Evolutionary conservation across 2,329 filamentous ascomycete genomes (phyloP), one percentile per base, ranked within the genome.

Genomic region (Massarina eburnea): DNA sequence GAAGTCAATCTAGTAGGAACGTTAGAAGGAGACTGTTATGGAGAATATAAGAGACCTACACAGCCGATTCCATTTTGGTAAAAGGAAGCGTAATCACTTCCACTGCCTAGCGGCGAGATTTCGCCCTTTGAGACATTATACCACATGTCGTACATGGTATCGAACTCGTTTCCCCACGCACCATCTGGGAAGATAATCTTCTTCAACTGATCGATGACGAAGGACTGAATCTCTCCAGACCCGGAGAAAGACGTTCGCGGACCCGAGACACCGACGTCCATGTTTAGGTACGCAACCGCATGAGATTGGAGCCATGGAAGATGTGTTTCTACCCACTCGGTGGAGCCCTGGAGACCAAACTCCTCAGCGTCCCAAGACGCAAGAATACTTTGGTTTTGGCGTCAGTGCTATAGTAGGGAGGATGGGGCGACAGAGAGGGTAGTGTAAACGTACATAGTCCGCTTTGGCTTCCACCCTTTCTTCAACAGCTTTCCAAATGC

Each of bases 391-490:
- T 4, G 3, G n/a, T 18, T 19, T 26, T 3, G 15, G 30, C 3
- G 22, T 49, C 22, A 52, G 39, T 14, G 7, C 18, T 12, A 21
- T 9, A 35, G 24, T 12, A 34, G 27, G 6, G 27, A 30, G 27
- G 26, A 10, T 34, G 18, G 29, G 17, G 15, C 5, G 18, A 37
- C 8, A 15, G 14, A 18, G 26, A 17, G 19, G 3, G 14, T 8
- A 19, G 27, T 9, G 9, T 22, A 12, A 14, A 36, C 50, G 29
- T 49, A 57, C 53, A 58, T 75, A 0, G 72, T 77, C 8, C 75
- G 58, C 17, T 67, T 68, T 1, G 75, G 75, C 47, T 74, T 74
- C 75, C 75, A 78, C 1, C 75, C 75, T n/a, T 64, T 65, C 10
- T 64, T 62, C 2, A 76, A 54, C 0, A 76, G 62, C 18, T 68